Evolutionary conservation across 345 rosid genomes (phyloP).

Genomic region (Isatis tinctoria): DNA sequence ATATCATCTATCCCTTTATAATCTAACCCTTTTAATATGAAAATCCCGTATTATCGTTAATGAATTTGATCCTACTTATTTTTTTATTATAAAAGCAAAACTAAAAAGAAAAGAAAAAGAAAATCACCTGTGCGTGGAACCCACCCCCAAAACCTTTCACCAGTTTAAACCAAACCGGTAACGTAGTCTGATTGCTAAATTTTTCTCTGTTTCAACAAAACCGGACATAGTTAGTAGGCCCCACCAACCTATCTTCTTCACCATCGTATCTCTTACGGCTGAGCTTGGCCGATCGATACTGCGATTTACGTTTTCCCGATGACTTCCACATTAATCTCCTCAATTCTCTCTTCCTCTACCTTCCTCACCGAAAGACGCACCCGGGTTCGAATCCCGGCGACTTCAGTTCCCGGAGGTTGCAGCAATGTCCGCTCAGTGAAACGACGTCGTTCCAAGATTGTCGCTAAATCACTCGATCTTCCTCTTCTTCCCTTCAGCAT

Average conservation of each 20-base stretch:
- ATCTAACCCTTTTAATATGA: no score
- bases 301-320: constrained; percentile 3
- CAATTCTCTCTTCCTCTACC: constrained; percentile 7
- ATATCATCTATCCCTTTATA: no score
- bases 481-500: constrained; percentile 62
- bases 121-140: no score
- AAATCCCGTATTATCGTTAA: no score
- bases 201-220: not conserved
- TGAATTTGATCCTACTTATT: no score
- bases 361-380: not conserved
- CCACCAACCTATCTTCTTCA: constrained; percentile 7
- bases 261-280: constrained; percentile 12
- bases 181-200: not conserved
- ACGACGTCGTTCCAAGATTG: not conserved
- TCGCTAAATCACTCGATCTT: constrained; percentile 40
- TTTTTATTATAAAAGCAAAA: no score
- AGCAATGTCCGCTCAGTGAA: not conserved
- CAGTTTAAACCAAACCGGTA: not conserved
- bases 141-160: no score
- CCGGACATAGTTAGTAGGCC: not conserved
- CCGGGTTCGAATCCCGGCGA: constrained; percentile 11
- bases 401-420: not conserved
- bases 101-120: no score
- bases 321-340: not conserved
- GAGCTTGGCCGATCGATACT: not conserved